Conservation (phyloP, 345 rosid species). For the Acer yangbiense region DNA sequence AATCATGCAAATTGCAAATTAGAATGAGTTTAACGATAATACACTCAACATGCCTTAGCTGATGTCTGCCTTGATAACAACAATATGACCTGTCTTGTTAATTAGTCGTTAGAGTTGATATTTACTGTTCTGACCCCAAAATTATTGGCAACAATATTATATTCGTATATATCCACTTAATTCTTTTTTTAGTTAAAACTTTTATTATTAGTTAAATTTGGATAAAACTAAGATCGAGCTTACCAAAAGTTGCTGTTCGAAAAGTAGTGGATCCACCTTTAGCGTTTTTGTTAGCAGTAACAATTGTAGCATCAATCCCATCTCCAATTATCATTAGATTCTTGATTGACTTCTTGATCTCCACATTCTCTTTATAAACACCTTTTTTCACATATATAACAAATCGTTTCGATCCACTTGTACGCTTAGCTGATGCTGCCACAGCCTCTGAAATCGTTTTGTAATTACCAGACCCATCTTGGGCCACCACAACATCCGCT, state of each 20-base stretch:
- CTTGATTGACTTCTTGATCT: constrained; percentile 53
- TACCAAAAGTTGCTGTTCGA: constrained; percentile 87
- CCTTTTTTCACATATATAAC: constrained; percentile 80
- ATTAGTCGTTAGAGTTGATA: neutral
- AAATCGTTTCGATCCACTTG: constrained; percentile 41
- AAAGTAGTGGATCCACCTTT: constrained; percentile 68
- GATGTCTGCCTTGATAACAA: neutral
- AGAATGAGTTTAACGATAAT: neutral
- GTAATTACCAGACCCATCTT: constrained; percentile 79
- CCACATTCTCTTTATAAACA: constrained; percentile 64
- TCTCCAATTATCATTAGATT: constrained; percentile 81
- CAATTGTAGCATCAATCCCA: constrained; percentile 71
- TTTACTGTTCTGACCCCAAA: neutral
- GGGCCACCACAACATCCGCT: constrained; percentile 76
- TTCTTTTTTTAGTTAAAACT: too few relatives aligned
- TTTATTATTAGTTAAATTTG: too few relatives aligned
- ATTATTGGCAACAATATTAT: neutral
- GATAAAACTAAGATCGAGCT: constrained; percentile 13
- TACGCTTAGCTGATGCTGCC: constrained; percentile 41
- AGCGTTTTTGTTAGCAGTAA: constrained; percentile 58
- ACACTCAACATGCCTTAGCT: neutral
- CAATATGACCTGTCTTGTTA: neutral
- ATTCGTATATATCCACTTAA: neutral
- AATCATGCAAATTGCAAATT: neutral
- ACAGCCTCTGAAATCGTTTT: constrained; percentile 66